A percentile compares a stretch with the other conserved stretches of the same genome.
Evolutionary conservation across 1,284 basidiomycete genomes (phyloP).

Genomic region (Chalciporus sp.): DNA sequence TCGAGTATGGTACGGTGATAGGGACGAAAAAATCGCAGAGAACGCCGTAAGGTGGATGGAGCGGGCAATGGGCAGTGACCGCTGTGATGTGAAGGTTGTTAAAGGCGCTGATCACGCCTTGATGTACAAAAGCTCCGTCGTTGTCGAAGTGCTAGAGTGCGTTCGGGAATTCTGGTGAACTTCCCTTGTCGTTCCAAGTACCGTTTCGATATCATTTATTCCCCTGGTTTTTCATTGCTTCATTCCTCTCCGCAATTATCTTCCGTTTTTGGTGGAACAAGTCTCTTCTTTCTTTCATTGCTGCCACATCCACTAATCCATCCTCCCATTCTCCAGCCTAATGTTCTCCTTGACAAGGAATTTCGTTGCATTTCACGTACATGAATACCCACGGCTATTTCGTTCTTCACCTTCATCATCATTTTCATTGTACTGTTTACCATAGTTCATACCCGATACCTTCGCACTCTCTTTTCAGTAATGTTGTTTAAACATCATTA

Average conservation of each 20-base stretch:
- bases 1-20: constrained; percentile 91
- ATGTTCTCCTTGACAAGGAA: constrained; percentile 1
- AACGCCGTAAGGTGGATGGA: constrained; percentile 91
- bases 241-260: constrained; percentile 26
- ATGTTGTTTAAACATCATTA: constrained; percentile 39
- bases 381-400: constrained; percentile 27
- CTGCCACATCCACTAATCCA: constrained; percentile 10
- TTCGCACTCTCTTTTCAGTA: constrained; percentile 17
- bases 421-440: constrained; percentile 35
- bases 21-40: constrained; percentile 91
- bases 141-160: constrained; percentile 85
- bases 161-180: constrained; percentile 60
- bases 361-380: constrained; percentile 19
- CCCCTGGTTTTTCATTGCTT: constrained; percentile 11
- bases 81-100: constrained; percentile 80
- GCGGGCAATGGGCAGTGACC: constrained; percentile 74
- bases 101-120: constrained; percentile 89
- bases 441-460: constrained; percentile 26
- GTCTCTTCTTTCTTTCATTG: constrained; percentile 3
- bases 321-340: constrained; percentile 6
- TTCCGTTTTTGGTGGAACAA: constrained; percentile 19
- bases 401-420: constrained; percentile 19
- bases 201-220: constrained; percentile 10
- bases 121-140: constrained; percentile 88
- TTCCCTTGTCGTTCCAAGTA: constrained; percentile 1